These are phyloP conservation scores for Trypanosoma scelopori DNA, from an alignment of 208 protist species.

Conservation along the genomic window DNA sequence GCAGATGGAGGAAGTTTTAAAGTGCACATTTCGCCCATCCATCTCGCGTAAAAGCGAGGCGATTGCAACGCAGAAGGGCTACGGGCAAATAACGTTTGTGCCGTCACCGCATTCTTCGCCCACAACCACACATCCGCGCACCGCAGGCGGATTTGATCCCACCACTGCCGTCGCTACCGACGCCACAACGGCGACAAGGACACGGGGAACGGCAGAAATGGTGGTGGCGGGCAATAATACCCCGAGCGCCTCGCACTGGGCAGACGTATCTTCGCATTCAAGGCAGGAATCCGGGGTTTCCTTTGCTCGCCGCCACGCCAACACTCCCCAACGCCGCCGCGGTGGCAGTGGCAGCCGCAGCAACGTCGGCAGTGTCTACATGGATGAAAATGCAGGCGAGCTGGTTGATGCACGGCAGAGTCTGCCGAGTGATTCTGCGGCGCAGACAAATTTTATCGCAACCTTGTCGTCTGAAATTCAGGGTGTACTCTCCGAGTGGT, in stretches of 20 bases:
- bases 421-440: neutral
- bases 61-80: conserved; percentile 22
- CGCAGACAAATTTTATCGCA: neutral
- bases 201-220: neutral
- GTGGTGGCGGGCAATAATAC: too few species aligned
- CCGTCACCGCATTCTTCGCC: neutral
- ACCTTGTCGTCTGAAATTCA: conserved; percentile 21
- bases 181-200: neutral
- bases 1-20: conserved; percentile 10
- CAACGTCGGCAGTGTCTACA: neutral
- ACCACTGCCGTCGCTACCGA: neutral
- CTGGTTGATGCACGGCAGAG: conserved; percentile 5
- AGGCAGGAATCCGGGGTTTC: too few species aligned
- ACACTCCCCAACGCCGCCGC: neutral
- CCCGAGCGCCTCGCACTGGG: too few species aligned
- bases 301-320: neutral
- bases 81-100: conserved; percentile 13
- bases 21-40: conserved; percentile 46
- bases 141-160: neutral
- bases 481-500: conserved; percentile 13
- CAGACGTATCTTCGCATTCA: too few species aligned
- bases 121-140: neutral
- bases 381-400: conserved; percentile 9
- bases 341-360: neutral
- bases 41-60: conserved; percentile 23